Evolutionary conservation across 495 filamentous ascomycete species (phyloP), one percentile per base, ranked within the genome.

Genomic region (Xylaria nigripes): DNA sequence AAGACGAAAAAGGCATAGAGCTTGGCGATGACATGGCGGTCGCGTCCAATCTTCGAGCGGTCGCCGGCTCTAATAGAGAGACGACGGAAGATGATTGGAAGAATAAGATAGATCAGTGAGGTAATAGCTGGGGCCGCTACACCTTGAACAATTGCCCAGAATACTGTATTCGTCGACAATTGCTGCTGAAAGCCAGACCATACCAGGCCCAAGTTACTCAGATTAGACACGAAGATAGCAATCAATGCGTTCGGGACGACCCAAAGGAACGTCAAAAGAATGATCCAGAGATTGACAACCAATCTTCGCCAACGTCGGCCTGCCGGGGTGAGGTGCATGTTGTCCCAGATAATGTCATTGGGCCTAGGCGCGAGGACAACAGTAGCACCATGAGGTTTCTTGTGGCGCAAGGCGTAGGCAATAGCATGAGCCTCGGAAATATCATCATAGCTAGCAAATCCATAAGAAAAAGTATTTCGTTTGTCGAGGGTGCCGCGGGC

Each of bases 1-100:
- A 99, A 88, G 44, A 97, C 82, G 72, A 97, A 97, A 71, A 99
- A 99, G 13, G 89, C 77, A 68, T 96, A 99, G 2, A 99, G 78
- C 64, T 95, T 93, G 48, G 82, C 81, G 24, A 90, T 80, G 58
- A 98, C 93, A 67, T 97, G 90, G n/a, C 89, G 80, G 60, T 98
- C 93, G 30, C 93, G 81, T 18, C 87, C 87, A 3, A 90, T 94
- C 66, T 96, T 97, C 36, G 88, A 94, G 54, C 82, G 76, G 66
- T 96, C 92, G 55, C 93, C 94, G 19, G 84, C 85, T 54, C 76
- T 76, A 41, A 89, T 84, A 1, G 88, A 81, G 24, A 95, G 75
- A 36, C 74, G 86, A 55, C 93, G 86, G 78, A 97, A 96, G 62
- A 93, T 83, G 62, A 89, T 88, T 15, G 93, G 93, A 12, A 98